Base-by-base conservation (phyloP, 768 basidiomycete genomes). In the Strobilomyces dryophilus region DNA sequence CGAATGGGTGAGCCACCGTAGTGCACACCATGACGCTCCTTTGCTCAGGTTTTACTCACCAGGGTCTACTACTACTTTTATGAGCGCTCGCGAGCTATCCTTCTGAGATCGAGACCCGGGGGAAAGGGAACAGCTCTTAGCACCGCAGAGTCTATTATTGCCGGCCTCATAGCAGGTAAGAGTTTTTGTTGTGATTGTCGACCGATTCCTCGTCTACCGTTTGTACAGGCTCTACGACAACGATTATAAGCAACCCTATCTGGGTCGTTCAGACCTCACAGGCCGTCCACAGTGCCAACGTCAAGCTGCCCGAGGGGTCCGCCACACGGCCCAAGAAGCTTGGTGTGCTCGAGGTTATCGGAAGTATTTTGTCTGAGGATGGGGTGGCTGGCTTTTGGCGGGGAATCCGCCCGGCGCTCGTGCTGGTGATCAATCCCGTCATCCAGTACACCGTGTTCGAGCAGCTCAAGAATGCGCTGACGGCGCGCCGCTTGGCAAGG, bases 221-320 rank as follows among this genome's bases (percentile, higher is more conserved):
- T 35, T 36, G 32, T 10, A 54, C 53, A 92, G 95, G 94, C 36
- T 87, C 88, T 40, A 89, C 89, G 11, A 97, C 95, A 4, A 89
- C 92, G 4, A 71, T 95, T 57, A 78, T 91, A 57, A 89, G 84
- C 67, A 98, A 98, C 71, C 95, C 95, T 3, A 87, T 98, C 55
- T 99, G 97, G 97, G 93, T 97, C 45, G 78, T 98, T 20, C 94
- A 98, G 67, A 93, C 92, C 6, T 86, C 87, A 8, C 93, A 95
- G 67, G 85, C 89, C 9, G 85, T 88, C 31, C 79, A 76, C 46
- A 83, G 80, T 32, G 69, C 83, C 69, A 65, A 76, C 47, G 27
- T 59, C 35, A 37, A 55, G 11, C 47, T 57, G n/a, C 36, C 68
- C 7, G 71, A 73, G 40, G 36, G 68, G 9, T 60, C 71, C 36